phyloP scores from a whole-genome alignment of 495 filamentous ascomycete species.

The Platismatia glauca region DNA sequence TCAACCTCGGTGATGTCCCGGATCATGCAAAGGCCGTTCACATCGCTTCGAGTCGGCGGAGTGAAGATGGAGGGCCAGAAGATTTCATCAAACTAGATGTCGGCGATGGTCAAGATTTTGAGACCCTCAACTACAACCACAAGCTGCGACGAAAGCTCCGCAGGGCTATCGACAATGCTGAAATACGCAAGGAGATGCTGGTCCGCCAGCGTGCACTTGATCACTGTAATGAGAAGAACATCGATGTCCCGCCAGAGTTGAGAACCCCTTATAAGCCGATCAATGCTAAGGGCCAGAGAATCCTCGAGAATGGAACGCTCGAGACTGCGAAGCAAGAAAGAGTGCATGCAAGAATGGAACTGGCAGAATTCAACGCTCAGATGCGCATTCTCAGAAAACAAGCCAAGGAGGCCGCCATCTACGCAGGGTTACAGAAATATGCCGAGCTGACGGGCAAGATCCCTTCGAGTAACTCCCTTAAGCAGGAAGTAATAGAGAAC shows the following conservation, averaged over 20 bases:
- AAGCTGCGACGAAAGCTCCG: conserved; percentile 27
- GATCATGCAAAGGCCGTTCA: conserved; percentile 12
- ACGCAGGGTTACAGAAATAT: conserved; percentile 25
- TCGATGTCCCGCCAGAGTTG: conserved; percentile 16
- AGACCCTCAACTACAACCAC: conserved; percentile 24
- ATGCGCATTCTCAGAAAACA: conserved; percentile 24
- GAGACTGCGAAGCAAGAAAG: conserved; percentile 27
- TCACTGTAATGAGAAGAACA: conserved; percentile 7
- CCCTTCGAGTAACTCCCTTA: neutral
- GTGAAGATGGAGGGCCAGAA: conserved; percentile 3
- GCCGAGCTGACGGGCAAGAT: conserved; percentile 23
- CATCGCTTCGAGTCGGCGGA: conserved; percentile 6
- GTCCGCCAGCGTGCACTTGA: conserved; percentile 23
- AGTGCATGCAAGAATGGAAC: conserved; percentile 19
- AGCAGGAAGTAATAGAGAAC: neutral
- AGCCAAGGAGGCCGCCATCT: conserved; percentile 24
- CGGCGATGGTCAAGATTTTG: conserved; percentile 20
- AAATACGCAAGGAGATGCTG: conserved; percentile 22
- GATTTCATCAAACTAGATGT: conserved; percentile 24
- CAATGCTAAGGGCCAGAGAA: conserved; percentile 21
- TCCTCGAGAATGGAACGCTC: conserved; percentile 21
- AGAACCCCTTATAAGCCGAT: conserved; percentile 18
- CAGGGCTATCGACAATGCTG: conserved; percentile 24
- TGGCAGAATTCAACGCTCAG: conserved; percentile 22
- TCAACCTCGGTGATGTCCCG: conserved; percentile 23